Evolutionary conservation across 2,329 filamentous ascomycete genomes (phyloP).

Genomic region (Aspergillus quadricinctus): DNA sequence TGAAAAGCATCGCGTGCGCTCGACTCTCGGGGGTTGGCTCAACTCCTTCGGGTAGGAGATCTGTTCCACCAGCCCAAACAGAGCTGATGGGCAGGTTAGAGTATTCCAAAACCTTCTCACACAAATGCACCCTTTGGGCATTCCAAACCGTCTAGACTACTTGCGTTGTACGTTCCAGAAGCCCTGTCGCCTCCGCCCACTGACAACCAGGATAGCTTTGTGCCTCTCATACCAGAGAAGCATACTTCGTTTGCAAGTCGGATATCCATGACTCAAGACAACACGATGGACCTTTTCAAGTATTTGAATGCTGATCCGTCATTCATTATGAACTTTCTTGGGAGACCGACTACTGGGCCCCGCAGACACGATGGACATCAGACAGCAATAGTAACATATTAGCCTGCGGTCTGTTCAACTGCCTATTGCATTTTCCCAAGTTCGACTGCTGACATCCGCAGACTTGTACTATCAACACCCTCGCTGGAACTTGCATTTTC

Average conservation of each 20-base stretch:
- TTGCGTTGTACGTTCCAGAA: conserved; percentile 8
- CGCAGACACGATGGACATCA: conserved; percentile 10
- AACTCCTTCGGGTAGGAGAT: neutral
- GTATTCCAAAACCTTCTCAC: neutral
- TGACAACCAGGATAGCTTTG: conserved; percentile 6
- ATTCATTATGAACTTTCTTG: conserved; percentile 10
- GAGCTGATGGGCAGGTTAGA: neutral
- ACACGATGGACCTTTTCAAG: conserved; percentile 1
- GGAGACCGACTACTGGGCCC: conserved; percentile 15
- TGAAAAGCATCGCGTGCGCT: neutral
- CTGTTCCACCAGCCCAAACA: neutral
- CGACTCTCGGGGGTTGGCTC: neutral
- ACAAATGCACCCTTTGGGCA: neutral
- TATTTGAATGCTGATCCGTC: conserved; percentile 6
- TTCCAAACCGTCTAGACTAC: neutral
- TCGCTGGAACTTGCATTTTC: conserved; percentile 13
- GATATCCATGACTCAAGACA: conserved; percentile 6
- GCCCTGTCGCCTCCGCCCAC: neutral
- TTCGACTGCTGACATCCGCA: neutral
- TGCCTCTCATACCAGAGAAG: conserved; percentile 10
- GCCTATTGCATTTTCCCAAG: too few relatives aligned
- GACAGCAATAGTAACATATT: conserved; percentile 2
- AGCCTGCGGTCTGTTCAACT: conserved; percentile 7
- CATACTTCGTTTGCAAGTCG: conserved; percentile 10
- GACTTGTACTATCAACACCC: conserved; percentile 15